Conservation (phyloP, 305 asterid species). For the Lippia alba region DNA sequence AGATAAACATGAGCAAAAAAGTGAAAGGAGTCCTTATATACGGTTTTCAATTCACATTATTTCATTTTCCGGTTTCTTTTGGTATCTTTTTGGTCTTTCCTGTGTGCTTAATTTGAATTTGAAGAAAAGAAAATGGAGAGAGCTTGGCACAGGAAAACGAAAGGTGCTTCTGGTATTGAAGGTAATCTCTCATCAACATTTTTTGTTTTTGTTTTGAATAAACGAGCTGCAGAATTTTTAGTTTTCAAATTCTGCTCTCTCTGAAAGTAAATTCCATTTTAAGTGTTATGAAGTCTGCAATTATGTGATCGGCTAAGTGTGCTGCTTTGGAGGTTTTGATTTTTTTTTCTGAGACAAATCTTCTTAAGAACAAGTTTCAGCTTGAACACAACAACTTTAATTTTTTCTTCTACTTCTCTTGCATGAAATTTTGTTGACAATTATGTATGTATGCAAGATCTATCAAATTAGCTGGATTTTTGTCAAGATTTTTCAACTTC, state of each 20-base stretch:
- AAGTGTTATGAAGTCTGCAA: neutral
- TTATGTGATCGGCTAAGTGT: constrained; percentile 4
- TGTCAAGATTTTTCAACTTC: constrained; percentile 24
- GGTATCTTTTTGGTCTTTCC: constrained; percentile 31
- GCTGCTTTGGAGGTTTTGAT: constrained; percentile 6
- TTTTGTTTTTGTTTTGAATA: too few species aligned
- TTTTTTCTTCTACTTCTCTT: constrained; percentile 22
- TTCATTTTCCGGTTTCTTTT: constrained; percentile 28
- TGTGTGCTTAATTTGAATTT: constrained; percentile 45
- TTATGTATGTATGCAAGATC: constrained; percentile 15
- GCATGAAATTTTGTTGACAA: constrained; percentile 19
- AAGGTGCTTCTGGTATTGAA: constrained; percentile 70
- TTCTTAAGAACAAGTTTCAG: too few species aligned
- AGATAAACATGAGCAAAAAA: too few species aligned
- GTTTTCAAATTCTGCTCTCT: constrained; percentile 4
- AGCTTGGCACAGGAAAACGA: constrained; percentile 79
- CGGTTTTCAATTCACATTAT: constrained; percentile 19
- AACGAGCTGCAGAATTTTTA: constrained; percentile 6
- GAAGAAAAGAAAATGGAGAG: constrained; percentile 66
- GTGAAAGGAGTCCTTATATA: too few species aligned
- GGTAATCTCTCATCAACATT: too few species aligned
- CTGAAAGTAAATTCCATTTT: constrained; percentile 3
- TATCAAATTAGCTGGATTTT: constrained; percentile 3
- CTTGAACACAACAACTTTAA: neutral
- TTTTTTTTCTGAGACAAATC: neutral